These are phyloP conservation scores for Verbascum thapsus DNA, from an alignment of 257 asterid species.

Conservation along the genomic window DNA sequence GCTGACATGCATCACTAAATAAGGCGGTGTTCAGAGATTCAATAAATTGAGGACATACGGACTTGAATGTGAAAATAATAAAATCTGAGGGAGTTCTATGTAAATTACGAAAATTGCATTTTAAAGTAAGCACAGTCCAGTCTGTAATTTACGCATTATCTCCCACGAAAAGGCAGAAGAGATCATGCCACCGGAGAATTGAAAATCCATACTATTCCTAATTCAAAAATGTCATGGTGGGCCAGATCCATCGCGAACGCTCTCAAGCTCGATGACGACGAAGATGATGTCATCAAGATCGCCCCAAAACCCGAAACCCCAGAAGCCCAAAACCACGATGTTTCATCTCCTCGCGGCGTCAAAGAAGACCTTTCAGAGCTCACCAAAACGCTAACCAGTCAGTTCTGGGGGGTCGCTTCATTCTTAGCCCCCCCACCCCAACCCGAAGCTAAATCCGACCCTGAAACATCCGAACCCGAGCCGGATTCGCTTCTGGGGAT, in stretches of 20 bases:
- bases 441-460: slow-evolving; percentile 40
- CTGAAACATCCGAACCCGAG: slow-evolving; percentile 35
- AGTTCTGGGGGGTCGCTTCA: slow-evolving; percentile 98
- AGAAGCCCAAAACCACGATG: slow-evolving; percentile 35
- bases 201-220: slow-evolving; percentile 1
- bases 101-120: slow-evolving; percentile 22
- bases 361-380: slow-evolving; percentile 94
- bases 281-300: slow-evolving; percentile 33
- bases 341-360: slow-evolving; percentile 77
- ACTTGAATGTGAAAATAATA: slow-evolving; percentile 12
- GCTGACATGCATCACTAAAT: no score
- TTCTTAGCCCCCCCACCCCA: slow-evolving; percentile 92
- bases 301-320: slow-evolving; percentile 33
- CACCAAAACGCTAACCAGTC: slow-evolving; percentile 82
- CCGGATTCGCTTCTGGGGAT: slow-evolving; percentile 58
- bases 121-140: slow-evolving; percentile 22
- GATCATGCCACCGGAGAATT: slow-evolving; percentile 41
- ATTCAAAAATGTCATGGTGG: slow-evolving; percentile 77
- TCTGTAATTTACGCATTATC: slow-evolving; percentile 32
- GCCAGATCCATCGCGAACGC: slow-evolving; percentile 94
- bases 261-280: slow-evolving; percentile 70
- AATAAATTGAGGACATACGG: not conserved
- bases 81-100: slow-evolving; percentile 28
- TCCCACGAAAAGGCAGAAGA: slow-evolving; percentile 31
- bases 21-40: no score